phyloP scores from a whole-genome alignment of 371 early-diverging fungal species.

The Aphelidium insulamus region DNA sequence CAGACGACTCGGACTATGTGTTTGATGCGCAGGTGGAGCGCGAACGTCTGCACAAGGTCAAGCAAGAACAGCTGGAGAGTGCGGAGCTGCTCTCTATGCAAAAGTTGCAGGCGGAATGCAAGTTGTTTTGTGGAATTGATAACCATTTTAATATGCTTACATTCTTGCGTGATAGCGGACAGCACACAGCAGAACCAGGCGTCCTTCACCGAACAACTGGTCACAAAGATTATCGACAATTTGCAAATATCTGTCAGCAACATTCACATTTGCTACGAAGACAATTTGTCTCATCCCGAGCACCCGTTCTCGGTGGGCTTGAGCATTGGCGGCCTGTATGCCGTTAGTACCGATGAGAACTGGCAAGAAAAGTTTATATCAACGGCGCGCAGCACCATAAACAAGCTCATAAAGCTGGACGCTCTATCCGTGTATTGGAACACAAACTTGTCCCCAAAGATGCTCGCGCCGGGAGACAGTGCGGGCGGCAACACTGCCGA shows the following conservation, averaged over 20 bases:
- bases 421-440: slow-evolving; percentile 78
- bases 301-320: slow-evolving; percentile 76
- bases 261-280: slow-evolving; percentile 89
- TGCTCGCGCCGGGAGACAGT: no score
- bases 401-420: slow-evolving; percentile 62
- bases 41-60: slow-evolving; percentile 47
- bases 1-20: slow-evolving; percentile 29
- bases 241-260: slow-evolving; percentile 80
- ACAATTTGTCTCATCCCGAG: slow-evolving; percentile 44
- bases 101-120: no score
- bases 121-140: background rate
- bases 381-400: slow-evolving; percentile 47
- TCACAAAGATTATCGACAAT: slow-evolving; percentile 85
- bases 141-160: no score
- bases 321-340: slow-evolving; percentile 70
- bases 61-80: slow-evolving; percentile 59
- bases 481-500: no score
- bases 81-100: slow-evolving; percentile 41
- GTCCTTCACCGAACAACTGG: slow-evolving; percentile 57
- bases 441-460: no score
- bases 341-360: slow-evolving; percentile 70
- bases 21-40: slow-evolving; percentile 63
- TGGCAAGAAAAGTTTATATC: slow-evolving; percentile 66
- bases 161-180: slow-evolving; percentile 11
- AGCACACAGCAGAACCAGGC: slow-evolving; percentile 45